phyloP scores from a whole-genome alignment of 2,329 filamentous ascomycete species.

The Cytospora paraplurivora region DNA sequence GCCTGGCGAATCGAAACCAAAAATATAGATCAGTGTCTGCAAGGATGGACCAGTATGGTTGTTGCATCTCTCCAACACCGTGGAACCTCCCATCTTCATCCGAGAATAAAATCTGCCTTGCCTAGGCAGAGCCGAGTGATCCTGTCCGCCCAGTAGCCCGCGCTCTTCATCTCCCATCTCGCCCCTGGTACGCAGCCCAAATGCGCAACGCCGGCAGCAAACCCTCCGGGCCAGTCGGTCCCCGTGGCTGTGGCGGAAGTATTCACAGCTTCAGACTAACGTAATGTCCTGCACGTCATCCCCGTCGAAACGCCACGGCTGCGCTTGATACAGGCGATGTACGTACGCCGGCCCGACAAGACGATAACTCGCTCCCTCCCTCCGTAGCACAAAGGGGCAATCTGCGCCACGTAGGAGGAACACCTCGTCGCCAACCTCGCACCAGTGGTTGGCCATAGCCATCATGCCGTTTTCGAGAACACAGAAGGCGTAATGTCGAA shows the following conservation, averaged over 20 bases:
- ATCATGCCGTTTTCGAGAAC: constrained; percentile 6
- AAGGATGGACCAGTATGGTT: not conserved
- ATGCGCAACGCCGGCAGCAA: too few relatives aligned
- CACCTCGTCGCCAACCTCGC: not conserved
- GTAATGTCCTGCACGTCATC: constrained; percentile 4
- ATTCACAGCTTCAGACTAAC: constrained; percentile 2
- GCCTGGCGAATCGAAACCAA: not conserved
- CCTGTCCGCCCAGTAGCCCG: too few relatives aligned
- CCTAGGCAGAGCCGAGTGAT: too few relatives aligned
- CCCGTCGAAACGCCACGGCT: constrained; percentile 9
- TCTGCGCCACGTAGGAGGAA: not conserved
- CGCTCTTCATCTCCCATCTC: too few relatives aligned
- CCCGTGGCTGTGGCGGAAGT: too few relatives aligned
- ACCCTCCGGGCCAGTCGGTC: too few relatives aligned
- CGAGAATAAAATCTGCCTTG: not conserved
- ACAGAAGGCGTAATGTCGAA: not conserved
- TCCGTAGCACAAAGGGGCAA: constrained; percentile 2
- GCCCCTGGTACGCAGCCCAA: too few relatives aligned
- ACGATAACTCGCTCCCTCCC: not conserved
- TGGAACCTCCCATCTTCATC: not conserved
- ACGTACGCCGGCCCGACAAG: constrained; percentile 8
- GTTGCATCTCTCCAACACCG: not conserved
- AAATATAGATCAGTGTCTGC: not conserved
- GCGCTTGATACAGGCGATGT: constrained; percentile 1
- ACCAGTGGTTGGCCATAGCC: not conserved